Evolutionary conservation across 768 basidiomycete genomes (phyloP), one percentile per base, ranked within the genome.

Genomic region (Kwoniella dendrophila): DNA sequence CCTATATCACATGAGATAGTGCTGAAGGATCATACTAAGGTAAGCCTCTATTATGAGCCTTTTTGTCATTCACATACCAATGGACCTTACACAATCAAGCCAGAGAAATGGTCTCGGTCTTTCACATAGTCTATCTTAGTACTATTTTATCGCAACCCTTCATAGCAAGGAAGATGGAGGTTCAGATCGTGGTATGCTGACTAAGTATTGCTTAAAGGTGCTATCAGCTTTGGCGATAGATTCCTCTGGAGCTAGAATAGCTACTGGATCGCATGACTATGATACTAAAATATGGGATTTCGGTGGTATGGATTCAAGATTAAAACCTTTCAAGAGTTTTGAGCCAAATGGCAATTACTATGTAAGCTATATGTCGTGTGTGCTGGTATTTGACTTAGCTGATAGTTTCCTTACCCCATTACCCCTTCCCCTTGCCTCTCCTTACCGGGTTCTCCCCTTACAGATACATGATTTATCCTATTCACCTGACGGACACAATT

Each of bases 251-350:
- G 93, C 95, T 12, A 86, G 96, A 34, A 81, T 99, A 30, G 80
- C 90, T 18, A 90, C 91, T 8, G 96, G 96, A 16, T 91, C 91
- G 20, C 89, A 98, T 81, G 96, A 99, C 78, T 98, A 98, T 75
- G 96, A 99, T 79, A 88, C 89, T 80, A 98, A 98, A 81, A 80
- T 99, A 56, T 99, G 95, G 94, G 96, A 99, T 80, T 98, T 98
- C 80, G 95, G 95, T 70, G 96, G 96, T 16, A 99, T 99, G 96
- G 89, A 90, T 74, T 82, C 83, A 64, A 82, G 86, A 66, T 87
- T 82, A 79, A 91, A 91, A 79, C 94, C 96, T 16, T 98, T 99
- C 85, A 90, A 94, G 81, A 90, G 86, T 68, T 98, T 90, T 87
- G 96, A 99, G 77, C 90, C 93, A 64, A 87, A 90, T 62, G 92